Evolutionary conservation across 441 rosid genomes (phyloP), one percentile per base, ranked within the genome.

Genomic region (Jatropha multifida): DNA sequence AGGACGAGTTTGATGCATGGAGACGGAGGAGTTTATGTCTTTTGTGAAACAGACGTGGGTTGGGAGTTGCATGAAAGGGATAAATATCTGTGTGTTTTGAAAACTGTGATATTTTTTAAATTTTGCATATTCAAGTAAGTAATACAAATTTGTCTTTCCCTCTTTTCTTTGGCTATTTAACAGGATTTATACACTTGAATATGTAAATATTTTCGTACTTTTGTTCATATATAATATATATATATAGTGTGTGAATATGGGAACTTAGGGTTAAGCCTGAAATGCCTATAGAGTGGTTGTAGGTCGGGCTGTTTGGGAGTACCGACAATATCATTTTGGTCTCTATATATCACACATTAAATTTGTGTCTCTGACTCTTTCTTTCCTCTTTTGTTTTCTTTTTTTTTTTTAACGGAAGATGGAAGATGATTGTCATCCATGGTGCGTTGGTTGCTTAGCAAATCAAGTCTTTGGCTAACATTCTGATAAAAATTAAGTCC

Each of bases 261-360:
- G 48, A 68, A 4, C 60, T 41, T 51, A 68, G 77, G 44, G 77
- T n/a, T 55, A 44, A 73, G 51, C 62, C 71, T 69, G 65, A 17
- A 15, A 9, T 68, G 54, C 23, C 65, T 23, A 14, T 61, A 41
- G 55, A 52, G 61, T 44, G 67, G 32, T 51, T 46, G 62, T 75
- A 64, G 80, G 84, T 80, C 61, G 80, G 84, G 58, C 56, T 63
- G 56, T 74, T 82, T 74, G 71, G 80, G 82, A 77, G 77, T 79
- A 72, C 58, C 74, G 71, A 83, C 84, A 83, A 81, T 60, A 78
- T 78, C 74, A 76, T 76, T 66, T 80, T 73, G 48, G 49, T 65
- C 70, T 46, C 46, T 18, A 38, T 9, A 54, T 54, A 40, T 41
- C 5, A 64, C 20, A 40, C 49, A 64, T 60, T 32, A 60, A 60